A percentile compares a stretch with the other conserved stretches of the same genome.
Evolutionary conservation across 306 rosid genomes (phyloP).

Genomic region (Sophora flavescens): DNA sequence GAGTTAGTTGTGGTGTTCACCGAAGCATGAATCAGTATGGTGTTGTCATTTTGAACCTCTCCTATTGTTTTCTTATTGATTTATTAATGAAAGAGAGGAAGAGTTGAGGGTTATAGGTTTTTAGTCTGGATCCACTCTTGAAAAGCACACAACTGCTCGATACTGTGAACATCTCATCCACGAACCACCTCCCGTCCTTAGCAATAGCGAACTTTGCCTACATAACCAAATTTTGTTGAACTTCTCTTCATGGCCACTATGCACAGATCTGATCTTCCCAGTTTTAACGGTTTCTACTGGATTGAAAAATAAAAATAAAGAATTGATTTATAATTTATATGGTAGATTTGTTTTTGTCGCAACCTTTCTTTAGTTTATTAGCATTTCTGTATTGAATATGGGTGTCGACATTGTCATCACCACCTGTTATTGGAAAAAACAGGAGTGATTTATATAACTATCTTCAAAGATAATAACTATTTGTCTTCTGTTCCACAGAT

Average conservation of each 20-base stretch:
- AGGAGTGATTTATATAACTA: not conserved
- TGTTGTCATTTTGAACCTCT: not conserved
- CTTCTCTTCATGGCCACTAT: not conserved
- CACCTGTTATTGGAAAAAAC: not conserved
- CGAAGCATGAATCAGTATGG: not conserved
- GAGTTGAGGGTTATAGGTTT: not conserved
- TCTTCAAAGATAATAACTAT: slow-evolving; percentile 28
- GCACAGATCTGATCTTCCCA: not conserved
- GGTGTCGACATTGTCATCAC: not conserved
- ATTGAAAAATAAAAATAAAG: not conserved
- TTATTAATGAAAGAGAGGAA: too few relatives aligned
- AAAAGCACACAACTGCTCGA: not conserved
- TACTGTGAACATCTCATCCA: not conserved
- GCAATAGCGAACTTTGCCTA: not conserved
- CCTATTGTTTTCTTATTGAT: not conserved
- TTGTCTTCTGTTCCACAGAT: slow-evolving; percentile 61
- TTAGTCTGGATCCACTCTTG: not conserved
- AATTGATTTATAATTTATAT: not conserved
- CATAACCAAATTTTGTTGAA: slow-evolving; percentile 9
- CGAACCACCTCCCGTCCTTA: slow-evolving; percentile 1
- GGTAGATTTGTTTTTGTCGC: not conserved
- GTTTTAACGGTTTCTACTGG: not conserved
- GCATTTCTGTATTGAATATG: slow-evolving; percentile 19
- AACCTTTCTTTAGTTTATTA: slow-evolving; percentile 6
- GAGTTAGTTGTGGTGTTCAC: not conserved